Percentiles rank a stretch among this genome's conserved stretches.
These are phyloP conservation scores for Secale cereale DNA, from an alignment of 176 grass and related monocot species.

Conservation along the genomic window DNA sequence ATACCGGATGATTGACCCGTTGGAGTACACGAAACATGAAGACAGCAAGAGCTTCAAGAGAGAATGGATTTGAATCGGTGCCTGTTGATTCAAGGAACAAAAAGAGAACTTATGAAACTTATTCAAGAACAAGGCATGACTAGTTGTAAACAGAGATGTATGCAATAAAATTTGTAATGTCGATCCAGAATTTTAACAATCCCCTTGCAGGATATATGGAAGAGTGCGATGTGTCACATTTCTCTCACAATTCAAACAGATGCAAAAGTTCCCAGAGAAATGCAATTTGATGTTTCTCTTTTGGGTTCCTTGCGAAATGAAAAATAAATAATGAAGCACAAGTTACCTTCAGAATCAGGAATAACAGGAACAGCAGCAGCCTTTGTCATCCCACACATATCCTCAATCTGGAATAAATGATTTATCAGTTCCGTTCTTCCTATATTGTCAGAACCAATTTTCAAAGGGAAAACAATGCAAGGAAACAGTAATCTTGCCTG, in stretches of 20 bases:
- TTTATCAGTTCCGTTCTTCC: constrained; percentile 24
- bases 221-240: not conserved
- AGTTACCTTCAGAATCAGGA: constrained; percentile 90
- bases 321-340: constrained; percentile 16
- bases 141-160: not conserved
- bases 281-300: not conserved
- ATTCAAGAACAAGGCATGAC: not conserved
- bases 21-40: constrained; percentile 93
- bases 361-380: constrained; percentile 79
- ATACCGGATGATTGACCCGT: constrained; percentile 87
- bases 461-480: not conserved
- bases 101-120: constrained; percentile 8
- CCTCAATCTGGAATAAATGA: constrained; percentile 73
- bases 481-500: constrained; percentile 50
- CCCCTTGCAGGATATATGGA: not conserved
- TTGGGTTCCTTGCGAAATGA: not conserved
- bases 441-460: constrained; percentile 16
- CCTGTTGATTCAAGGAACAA: constrained; percentile 48
- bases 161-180: not conserved
- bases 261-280: not conserved
- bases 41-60: constrained; percentile 88
- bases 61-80: constrained; percentile 90
- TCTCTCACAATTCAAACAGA: constrained; percentile 10
- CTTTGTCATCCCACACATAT: constrained; percentile 75
- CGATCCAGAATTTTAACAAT: constrained; percentile 1